Percentiles rank a stretch among this genome's conserved stretches.
These are phyloP conservation scores for Striga asiatica DNA, from an alignment of 257 asterid genomes.

Conservation along the genomic window DNA sequence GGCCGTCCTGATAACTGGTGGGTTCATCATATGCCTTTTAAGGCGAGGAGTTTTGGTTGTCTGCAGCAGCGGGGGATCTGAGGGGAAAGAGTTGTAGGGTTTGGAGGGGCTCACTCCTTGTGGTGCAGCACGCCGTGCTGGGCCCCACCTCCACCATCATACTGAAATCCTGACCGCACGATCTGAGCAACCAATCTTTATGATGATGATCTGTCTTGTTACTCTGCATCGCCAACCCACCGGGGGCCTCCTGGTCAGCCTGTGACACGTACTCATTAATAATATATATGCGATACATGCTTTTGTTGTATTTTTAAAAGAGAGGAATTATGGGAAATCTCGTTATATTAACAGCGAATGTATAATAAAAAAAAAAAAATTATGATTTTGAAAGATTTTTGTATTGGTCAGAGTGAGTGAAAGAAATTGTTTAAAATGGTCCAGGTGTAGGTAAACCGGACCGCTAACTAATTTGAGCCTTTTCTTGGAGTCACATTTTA, in stretches of 20 bases:
- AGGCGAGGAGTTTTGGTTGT: not conserved
- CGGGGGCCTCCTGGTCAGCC: constrained; percentile 15
- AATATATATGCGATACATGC: not conserved
- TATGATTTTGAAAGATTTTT: no score
- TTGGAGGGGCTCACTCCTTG: constrained; percentile 35
- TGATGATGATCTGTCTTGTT: constrained; percentile 34
- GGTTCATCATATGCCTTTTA: not conserved
- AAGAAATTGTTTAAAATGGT: no score
- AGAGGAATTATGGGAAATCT: not conserved
- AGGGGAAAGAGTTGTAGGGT: constrained; percentile 81
- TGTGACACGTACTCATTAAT: not conserved
- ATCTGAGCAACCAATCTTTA: constrained; percentile 22
- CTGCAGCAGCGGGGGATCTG: constrained; percentile 13
- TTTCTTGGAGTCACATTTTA: no score
- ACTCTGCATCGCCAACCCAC: constrained; percentile 16
- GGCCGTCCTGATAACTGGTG: not conserved
- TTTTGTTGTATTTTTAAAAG: not conserved
- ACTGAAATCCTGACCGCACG: constrained; percentile 31
- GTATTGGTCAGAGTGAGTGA: no score
- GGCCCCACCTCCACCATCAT: constrained; percentile 31
- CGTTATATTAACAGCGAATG: no score
- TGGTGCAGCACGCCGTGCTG: constrained; percentile 24
- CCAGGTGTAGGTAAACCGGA: no score
- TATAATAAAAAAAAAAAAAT: no score
- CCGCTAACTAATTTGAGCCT: no score